Conservation (phyloP, 371 early-diverging fungal species). For the Mortierella sp. region DNA sequence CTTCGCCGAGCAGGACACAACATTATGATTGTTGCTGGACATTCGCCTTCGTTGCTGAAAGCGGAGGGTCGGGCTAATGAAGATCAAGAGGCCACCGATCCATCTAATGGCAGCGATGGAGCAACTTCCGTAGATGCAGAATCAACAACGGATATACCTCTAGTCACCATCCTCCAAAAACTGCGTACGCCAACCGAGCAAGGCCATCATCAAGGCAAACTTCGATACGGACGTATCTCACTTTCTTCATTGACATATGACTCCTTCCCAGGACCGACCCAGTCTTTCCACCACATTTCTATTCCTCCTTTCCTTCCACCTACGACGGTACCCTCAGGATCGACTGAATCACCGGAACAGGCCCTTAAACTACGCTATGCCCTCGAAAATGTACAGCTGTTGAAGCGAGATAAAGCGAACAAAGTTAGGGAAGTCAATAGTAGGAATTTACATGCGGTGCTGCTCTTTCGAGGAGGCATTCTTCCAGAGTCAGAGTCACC, state of each 20-base stretch:
- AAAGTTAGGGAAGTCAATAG: conserved; percentile 63
- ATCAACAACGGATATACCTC: conserved; percentile 4
- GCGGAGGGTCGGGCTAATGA: neutral
- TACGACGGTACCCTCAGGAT: neutral
- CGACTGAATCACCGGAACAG: neutral
- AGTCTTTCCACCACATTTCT: conserved; percentile 45
- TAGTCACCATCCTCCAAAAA: conserved; percentile 38
- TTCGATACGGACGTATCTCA: conserved; percentile 4
- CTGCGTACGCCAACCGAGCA: conserved; percentile 15
- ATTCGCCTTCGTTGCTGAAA: conserved; percentile 54
- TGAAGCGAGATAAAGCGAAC: conserved; percentile 56
- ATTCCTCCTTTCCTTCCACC: conserved; percentile 38
- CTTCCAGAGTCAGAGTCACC: conserved; percentile 11
- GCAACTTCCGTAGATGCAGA: conserved; percentile 12
- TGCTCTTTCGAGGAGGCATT: conserved; percentile 31
- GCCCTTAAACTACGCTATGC: conserved; percentile 11
- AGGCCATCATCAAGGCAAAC: neutral
- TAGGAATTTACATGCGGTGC: conserved; percentile 56
- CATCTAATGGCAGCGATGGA: neutral
- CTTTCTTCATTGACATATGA: conserved; percentile 28
- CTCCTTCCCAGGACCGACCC: conserved; percentile 46
- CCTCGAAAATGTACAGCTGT: conserved; percentile 17
- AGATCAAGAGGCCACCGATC: neutral
- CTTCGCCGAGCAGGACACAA: conserved; percentile 62
- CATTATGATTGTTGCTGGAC: conserved; percentile 61